phyloP scores from a whole-genome alignment of 2,329 filamentous ascomycete species.

The Rhinocladiella mackenziei region DNA sequence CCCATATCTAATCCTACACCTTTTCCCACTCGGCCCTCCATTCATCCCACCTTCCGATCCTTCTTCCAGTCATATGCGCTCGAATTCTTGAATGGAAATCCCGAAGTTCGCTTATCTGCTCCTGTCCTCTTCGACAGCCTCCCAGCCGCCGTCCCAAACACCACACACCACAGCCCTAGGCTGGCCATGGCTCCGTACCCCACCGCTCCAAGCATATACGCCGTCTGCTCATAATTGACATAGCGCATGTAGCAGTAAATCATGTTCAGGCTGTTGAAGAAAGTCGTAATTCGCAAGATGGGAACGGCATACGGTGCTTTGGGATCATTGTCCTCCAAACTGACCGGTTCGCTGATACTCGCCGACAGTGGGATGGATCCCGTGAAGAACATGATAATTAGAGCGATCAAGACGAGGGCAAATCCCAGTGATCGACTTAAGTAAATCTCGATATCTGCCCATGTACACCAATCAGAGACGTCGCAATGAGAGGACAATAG shows the following conservation, averaged over 20 bases:
- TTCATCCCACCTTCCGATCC: slow-evolving; percentile 35
- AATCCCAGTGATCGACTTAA: slow-evolving; percentile 69
- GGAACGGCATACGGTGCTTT: slow-evolving; percentile 63
- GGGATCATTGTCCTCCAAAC: slow-evolving; percentile 43
- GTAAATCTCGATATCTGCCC: slow-evolving; percentile 63
- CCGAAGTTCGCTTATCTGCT: slow-evolving; percentile 62
- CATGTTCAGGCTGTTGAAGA: slow-evolving; percentile 61
- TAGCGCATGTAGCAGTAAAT: slow-evolving; percentile 68
- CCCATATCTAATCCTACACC: too few relatives aligned
- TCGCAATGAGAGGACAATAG: too few relatives aligned
- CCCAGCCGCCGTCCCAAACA: slow-evolving; percentile 56
- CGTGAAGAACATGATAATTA: slow-evolving; percentile 64
- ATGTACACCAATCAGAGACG: slow-evolving; percentile 9
- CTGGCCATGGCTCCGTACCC: slow-evolving; percentile 56
- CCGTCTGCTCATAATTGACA: slow-evolving; percentile 51
- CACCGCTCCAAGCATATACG: slow-evolving; percentile 58
- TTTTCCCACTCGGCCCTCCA: too few relatives aligned
- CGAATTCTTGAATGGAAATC: slow-evolving; percentile 62
- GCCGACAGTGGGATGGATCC: slow-evolving; percentile 64
- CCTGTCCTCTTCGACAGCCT: slow-evolving; percentile 60
- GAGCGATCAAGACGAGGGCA: slow-evolving; percentile 60
- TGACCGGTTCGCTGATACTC: slow-evolving; percentile 38
- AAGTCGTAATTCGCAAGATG: slow-evolving; percentile 60
- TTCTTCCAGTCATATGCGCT: slow-evolving; percentile 53
- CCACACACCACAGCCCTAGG: slow-evolving; percentile 61